These are phyloP conservation scores for Acanthamoeba lenticulata DNA, from an alignment of 208 protist genomes.

Conservation along the genomic window DNA sequence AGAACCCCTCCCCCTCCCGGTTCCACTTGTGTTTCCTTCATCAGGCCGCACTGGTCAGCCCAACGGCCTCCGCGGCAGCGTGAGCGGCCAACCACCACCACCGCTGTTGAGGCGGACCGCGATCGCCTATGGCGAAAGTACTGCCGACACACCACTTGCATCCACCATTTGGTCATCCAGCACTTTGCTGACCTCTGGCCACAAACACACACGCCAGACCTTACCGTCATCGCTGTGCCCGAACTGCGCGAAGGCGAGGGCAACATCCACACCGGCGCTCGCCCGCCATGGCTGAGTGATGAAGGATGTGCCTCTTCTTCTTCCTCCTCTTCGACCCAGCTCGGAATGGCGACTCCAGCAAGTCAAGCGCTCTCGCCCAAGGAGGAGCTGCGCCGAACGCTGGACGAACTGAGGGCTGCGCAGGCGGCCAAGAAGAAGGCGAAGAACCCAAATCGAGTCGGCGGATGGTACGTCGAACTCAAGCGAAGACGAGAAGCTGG, in stretches of 20 bases:
- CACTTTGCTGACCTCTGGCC: background rate
- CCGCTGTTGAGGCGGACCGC: background rate
- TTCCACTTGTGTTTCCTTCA: background rate
- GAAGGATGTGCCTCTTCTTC: too few relatives aligned
- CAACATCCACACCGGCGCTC: background rate
- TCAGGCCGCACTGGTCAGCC: background rate
- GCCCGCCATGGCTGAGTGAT: background rate
- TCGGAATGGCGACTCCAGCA: background rate
- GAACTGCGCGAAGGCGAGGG: background rate
- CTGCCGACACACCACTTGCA: background rate
- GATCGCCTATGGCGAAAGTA: background rate
- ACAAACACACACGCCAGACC: background rate
- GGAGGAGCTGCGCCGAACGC: background rate
- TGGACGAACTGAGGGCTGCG: background rate
- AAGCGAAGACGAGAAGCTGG: background rate
- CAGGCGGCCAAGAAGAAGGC: background rate
- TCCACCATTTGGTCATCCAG: background rate
- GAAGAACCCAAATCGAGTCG: background rate
- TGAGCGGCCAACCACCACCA: too few relatives aligned
- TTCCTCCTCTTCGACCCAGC: too few relatives aligned
- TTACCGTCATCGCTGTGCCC: background rate
- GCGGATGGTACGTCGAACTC: background rate
- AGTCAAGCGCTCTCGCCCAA: background rate
- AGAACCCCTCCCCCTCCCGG: too few relatives aligned
- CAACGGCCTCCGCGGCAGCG: background rate